Base-by-base conservation (phyloP, 1,284 basidiomycete genomes). In the Farysia itapuensis region DNA sequence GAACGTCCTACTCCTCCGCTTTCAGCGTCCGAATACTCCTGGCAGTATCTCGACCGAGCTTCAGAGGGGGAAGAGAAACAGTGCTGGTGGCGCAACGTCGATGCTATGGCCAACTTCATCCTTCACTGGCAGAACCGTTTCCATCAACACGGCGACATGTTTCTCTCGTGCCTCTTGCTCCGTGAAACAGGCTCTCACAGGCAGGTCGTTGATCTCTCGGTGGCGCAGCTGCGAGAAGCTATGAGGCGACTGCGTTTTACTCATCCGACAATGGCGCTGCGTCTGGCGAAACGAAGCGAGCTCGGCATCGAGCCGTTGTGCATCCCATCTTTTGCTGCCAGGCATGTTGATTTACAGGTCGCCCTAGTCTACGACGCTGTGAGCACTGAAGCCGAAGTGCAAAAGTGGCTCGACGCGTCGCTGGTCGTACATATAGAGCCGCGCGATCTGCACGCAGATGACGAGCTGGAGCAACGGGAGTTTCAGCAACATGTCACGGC, bases 41-140 rank as follows among this genome's bases (percentile, higher is more conserved):
- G 54, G 48, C 26, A 45, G 11, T 43, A 29, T 33, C 35, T 20
- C 22, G 4, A 11, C 12, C 16, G 8, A 15, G 1, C 34, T 35
- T 12, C 34, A 19, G 2, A 15, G 15, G 2, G 30, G 1, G 22
- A 25, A 8, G 13, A 46, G 16, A 36, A 36, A 21, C 32, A n/a
- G 11, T 22, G 13, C 35, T 60, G 57, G 57, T 60, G 43, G 42
- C 15, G 57, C 8, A 60, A 25, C 12, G 36, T 60, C n/a, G 57
- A 60, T 25, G 26, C 45, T 5, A 60, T 60, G 57, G 50, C 57
- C 7, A 60, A 60, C 34, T 60, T 60, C 13, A 49, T 60, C 43
- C 26, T 53, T 4, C 57, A 60, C 24, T 60, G 57, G 57, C 45
- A 53, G 25, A 39, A 22, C 0, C 47, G 58, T 3, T 61, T 61